Base-by-base conservation (phyloP, 2,329 filamentous ascomycete species). In the Penicillium brevicompactum region DNA sequence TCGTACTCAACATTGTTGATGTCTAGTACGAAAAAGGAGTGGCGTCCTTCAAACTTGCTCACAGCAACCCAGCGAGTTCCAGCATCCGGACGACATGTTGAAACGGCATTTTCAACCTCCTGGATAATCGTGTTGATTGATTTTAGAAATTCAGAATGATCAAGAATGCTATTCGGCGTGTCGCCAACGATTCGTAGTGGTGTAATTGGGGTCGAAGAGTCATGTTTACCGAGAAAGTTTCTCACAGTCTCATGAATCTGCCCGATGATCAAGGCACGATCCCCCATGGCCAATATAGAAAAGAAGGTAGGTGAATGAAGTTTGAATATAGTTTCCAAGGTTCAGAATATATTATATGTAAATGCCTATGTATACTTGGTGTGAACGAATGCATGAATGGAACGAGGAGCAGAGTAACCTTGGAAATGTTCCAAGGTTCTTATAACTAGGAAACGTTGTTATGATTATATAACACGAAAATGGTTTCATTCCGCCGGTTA, bases 21-120 rank as follows among this genome's bases (percentile, higher is more conserved):
- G 46, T 59, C 55, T 14, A 60, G n/a, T 4, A 62, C 42, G 31
- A 62, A 60, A 41, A 54, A 60, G 9, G 58, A 57, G 38, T 59
- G 56, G 22, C 56, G 56, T n/a, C 47, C 49, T 13, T n/a, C 41
- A 16, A 27, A 49, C 9, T 59, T 56, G 16, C 32, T 53, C 4
- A 56, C 43, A n/a, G 53, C 58, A 27, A 62, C 3, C 18, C 55
- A 59, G 31, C 53, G 24, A 46, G 58, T 55, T 38, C 45, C 2
- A 41, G 21, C 34, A 14, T 56, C 32, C 40, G 50, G 40, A 13
- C 24, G 30, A 9, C n/a, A 31, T 9, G 38, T 37, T 0, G 38
- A 18, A 24, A 61, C 13, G 24, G 24, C 44, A n/a, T 56, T 11
- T 24, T 57, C 5, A 13, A 47, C 38, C 32, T 41, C 34, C 22